Conservation (phyloP, 192 early-diverging fungal genomes). For the Podila epigama region DNA sequence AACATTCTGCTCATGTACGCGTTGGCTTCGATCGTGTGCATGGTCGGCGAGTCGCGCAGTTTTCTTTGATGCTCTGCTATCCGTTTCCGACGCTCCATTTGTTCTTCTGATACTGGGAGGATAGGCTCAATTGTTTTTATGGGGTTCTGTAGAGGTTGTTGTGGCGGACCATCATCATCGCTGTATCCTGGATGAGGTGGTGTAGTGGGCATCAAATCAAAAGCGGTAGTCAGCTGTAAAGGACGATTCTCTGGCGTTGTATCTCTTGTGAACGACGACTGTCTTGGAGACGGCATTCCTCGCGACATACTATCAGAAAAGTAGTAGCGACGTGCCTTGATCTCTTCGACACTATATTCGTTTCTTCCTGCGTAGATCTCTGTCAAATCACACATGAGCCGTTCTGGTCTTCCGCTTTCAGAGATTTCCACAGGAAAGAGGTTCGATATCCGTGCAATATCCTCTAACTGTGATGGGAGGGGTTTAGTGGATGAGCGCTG, state of each 20-base stretch:
- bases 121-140: no score
- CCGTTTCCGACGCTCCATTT: background rate
- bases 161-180: background rate
- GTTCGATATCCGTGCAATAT: background rate
- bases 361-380: constrained; percentile 13
- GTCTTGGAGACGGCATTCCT: no score
- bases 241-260: background rate
- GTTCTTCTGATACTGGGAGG: background rate
- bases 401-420: background rate
- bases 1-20: background rate
- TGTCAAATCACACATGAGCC: constrained; percentile 11
- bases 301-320: no score
- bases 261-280: no score
- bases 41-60: background rate
- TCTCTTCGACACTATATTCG: constrained; percentile 24
- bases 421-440: constrained; percentile 3
- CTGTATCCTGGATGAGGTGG: background rate
- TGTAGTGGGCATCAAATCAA: background rate
- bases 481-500: background rate
- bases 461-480: background rate
- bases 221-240: background rate
- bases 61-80: background rate
- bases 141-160: background rate
- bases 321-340: background rate
- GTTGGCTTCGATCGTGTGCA: background rate